Percentiles rank a stretch among this genome's conserved stretches.
Conservation (phyloP, 768 basidiomycete genomes). For the Hirschioporus abietinus region DNA sequence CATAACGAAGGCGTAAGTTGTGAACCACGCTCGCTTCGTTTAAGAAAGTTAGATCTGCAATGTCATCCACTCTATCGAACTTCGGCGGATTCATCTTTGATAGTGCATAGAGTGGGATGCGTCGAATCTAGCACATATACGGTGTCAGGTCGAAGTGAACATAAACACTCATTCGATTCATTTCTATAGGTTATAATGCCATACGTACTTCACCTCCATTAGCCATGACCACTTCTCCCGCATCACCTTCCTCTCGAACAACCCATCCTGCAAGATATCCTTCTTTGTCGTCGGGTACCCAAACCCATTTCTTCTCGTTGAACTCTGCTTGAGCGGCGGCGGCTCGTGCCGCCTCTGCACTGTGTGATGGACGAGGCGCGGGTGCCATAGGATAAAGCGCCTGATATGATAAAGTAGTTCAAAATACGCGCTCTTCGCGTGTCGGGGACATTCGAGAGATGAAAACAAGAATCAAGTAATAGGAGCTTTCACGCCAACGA, state of each 20-base stretch:
- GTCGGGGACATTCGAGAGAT: background rate
- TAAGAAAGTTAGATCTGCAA: constrained; percentile 94
- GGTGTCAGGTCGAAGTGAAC: background rate
- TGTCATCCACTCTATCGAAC: constrained; percentile 96
- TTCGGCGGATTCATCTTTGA: constrained; percentile 99
- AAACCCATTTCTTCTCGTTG: constrained; percentile 98
- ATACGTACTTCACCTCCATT: constrained; percentile 70
- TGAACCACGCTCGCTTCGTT: constrained; percentile 99
- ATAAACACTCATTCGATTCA: background rate
- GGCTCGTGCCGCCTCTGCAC: constrained; percentile 67
- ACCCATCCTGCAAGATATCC: constrained; percentile 97
- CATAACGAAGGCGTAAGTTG: constrained; percentile 88
- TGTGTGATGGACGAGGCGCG: constrained; percentile 33
- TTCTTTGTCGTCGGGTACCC: constrained; percentile 89
- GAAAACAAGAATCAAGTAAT: background rate
- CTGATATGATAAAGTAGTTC: background rate
- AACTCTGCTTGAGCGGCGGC: constrained; percentile 93
- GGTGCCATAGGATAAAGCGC: constrained; percentile 16
- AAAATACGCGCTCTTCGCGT: background rate
- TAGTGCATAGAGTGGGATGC: constrained; percentile 71
- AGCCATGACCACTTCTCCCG: constrained; percentile 80
- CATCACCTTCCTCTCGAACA: constrained; percentile 76
- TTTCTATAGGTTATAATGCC: constrained; percentile 1
- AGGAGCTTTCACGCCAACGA: background rate
- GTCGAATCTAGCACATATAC: constrained; percentile 43